A percentile compares a stretch with the other conserved stretches of the same genome.
These are phyloP conservation scores for Eucalyptus virginea DNA, from an alignment of 345 rosid genomes.

Conservation along the genomic window DNA sequence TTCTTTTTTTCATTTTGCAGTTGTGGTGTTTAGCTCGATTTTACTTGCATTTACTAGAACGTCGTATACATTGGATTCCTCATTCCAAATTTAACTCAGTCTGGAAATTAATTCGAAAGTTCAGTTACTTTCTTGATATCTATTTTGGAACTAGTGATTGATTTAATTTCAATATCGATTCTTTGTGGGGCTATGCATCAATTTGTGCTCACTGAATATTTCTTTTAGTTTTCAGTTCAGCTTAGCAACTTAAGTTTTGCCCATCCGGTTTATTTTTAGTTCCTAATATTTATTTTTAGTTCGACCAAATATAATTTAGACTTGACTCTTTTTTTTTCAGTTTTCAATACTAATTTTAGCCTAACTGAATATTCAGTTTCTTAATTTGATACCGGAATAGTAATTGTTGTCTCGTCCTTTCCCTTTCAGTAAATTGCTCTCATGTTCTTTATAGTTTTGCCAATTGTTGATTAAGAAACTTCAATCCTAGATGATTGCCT, in stretches of 20 bases:
- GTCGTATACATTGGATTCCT: not conserved
- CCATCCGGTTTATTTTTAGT: not conserved
- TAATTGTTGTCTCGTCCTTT: not conserved
- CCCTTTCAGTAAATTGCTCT: not conserved
- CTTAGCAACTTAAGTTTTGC: not conserved
- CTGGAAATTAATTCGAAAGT: not conserved
- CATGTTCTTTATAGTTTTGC: not conserved
- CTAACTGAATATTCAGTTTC: not conserved
- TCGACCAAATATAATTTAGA: not conserved
- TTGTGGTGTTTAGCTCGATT: not conserved
- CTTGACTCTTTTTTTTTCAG: not conserved
- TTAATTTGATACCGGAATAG: not conserved
- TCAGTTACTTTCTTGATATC: not conserved
- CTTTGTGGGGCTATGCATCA: rapidly evolving
- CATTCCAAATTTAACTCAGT: not conserved
- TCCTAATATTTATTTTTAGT: not conserved
- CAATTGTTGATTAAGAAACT: not conserved
- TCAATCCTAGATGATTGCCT: not conserved
- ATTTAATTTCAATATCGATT: not conserved
- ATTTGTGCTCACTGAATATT: not conserved
- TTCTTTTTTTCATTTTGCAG: too few relatives aligned
- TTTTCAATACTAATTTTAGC: not conserved
- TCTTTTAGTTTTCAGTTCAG: not conserved
- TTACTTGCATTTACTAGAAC: not conserved
- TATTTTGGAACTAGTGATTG: not conserved